Evolutionary conservation across 306 rosid species (phyloP), one percentile per base, ranked within the genome.

Genomic region (Vachellia collinsii): DNA sequence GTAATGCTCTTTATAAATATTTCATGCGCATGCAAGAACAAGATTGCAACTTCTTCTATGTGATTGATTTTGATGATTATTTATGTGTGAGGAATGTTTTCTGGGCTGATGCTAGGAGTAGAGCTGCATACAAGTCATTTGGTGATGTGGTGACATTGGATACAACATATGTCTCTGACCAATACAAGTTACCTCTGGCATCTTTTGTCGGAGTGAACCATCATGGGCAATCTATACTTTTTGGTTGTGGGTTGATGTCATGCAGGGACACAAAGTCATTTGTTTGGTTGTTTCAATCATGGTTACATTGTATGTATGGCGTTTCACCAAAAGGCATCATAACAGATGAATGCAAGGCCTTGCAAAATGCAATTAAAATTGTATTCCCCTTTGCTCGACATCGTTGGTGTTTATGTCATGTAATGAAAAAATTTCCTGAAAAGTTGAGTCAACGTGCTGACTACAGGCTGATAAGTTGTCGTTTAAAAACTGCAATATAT

Each of bases 101-200:
- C 25, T 82, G 85, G 85, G 78, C 85, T 17, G 81, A 82, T 77
- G 85, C 78, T 70, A 82, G 78, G 56, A 77, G 81, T 70, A 47
- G 78, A 71, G 85, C 77, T 37, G 81, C 66, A 23, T 77, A 77
- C 74, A 79, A 82, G 65, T 82, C 85, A 36, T 82, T 82, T 38
- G 81, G 85, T 75, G 85, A 82, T 50, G 85, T 82, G 69, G 78
- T 77, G 69, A 77, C 46, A 14, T 50, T 82, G 51, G 81, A 76
- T 54, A 69, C 78, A 11, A 59, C 81, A 22, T 76, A 56, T 62
- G 72, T 82, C 63, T 76, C 76, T 62, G 37, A 82, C 69, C 69
- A 25, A 44, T 70, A 82, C 81, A 77, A 77, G n/a, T 29, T 82
- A 46, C 78, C 85, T 13, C 81, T 82, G 13, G 78, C 9, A 48